Base-by-base conservation (phyloP, 192 early-diverging fungal genomes). In the Chytriomyces confervae region DNA sequence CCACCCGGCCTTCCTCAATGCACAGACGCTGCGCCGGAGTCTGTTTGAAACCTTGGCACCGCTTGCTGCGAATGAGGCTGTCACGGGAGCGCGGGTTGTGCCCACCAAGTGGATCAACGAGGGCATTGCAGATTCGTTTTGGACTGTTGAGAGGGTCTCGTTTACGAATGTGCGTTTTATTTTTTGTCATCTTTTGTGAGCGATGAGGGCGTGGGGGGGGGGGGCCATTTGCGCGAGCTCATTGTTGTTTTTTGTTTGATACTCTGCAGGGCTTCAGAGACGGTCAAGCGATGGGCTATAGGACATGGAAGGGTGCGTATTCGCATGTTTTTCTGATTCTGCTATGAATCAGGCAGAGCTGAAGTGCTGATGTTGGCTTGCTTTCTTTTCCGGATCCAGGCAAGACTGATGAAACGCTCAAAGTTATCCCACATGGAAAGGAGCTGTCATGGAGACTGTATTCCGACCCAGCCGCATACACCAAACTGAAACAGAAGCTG, bases 1-100 rank as follows among this genome's bases (percentile, higher is more conserved):
- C 3, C 65, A 69, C 44, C 77, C 77, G 9, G 27, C 72, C 3
- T 82, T 80, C 66, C 77, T 82, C 45, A 65, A 77, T 45, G 8
- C 75, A 13, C 50, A 64, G 60, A 46, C 77, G 57, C 24, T 50
- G 51, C 80, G 75, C 60, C 72, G 72, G 6, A 62, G 60, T n/a
- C 53, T 74, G 36, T 74, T 74, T 44, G 72, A 74, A 13, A 46
- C 72, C 29, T 45, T 74, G 11, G 72, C 72, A 8, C 72, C 72
- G n/a, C 27, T 74, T 9, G 72, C 53, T 8, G 46, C 72, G 8
- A 74, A 74, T 44, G 43, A 74, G 36, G 9, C 45, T n/a, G 72
- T 27, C 20, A 61, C 13, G 44, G 72, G 72, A 16, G 61, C 72
- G 9, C 16, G 61, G 13, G 72, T 74, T 8, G 72, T 74, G 44